A percentile compares a stretch with the other conserved stretches of the same genome.
These are phyloP conservation scores for Hypoxylon sp. DNA, from an alignment of 2,329 filamentous ascomycete genomes.

Conservation along the genomic window DNA sequence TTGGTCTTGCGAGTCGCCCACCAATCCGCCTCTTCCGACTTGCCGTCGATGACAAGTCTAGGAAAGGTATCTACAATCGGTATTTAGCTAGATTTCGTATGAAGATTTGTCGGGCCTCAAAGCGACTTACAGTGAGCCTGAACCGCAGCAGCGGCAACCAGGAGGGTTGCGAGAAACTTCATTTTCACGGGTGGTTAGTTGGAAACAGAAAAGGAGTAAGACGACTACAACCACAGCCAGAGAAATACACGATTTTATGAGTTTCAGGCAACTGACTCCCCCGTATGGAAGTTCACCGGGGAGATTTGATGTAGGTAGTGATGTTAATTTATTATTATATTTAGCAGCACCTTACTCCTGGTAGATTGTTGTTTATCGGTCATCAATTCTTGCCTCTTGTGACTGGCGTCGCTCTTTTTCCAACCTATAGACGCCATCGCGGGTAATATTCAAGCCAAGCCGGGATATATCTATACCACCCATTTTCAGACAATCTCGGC, in stretches of 20 bases:
- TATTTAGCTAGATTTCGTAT: slow-evolving; percentile 1
- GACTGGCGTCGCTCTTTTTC: slow-evolving; percentile 8
- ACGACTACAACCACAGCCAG: not conserved
- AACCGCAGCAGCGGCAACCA: slow-evolving; percentile 37
- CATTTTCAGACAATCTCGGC: slow-evolving; percentile 21
- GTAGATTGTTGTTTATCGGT: not conserved
- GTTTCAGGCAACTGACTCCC: not conserved
- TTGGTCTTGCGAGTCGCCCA: slow-evolving; percentile 49
- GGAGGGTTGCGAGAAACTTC: slow-evolving; percentile 34
- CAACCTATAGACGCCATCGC: slow-evolving; percentile 26
- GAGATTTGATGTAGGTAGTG: slow-evolving; percentile 13
- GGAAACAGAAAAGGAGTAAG: not conserved
- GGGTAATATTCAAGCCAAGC: slow-evolving; percentile 27
- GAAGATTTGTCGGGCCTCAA: not conserved
- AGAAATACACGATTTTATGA: slow-evolving; percentile 13
- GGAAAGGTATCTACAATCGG: slow-evolving; percentile 48
- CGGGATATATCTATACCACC: slow-evolving; percentile 13
- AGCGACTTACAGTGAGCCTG: slow-evolving; percentile 39
- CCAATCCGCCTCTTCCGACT: slow-evolving; percentile 48
- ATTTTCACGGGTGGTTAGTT: slow-evolving; percentile 25
- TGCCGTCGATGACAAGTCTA: slow-evolving; percentile 47
- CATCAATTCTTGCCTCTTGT: not conserved
- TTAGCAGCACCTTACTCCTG: slow-evolving; percentile 6
- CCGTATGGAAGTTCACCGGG: not conserved
- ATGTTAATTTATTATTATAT: slow-evolving; percentile 21